A percentile compares a stretch with the other conserved stretches of the same genome.
phyloP scores from a whole-genome alignment of 495 filamentous ascomycete species.

The Saxispiralis lemnorum region DNA sequence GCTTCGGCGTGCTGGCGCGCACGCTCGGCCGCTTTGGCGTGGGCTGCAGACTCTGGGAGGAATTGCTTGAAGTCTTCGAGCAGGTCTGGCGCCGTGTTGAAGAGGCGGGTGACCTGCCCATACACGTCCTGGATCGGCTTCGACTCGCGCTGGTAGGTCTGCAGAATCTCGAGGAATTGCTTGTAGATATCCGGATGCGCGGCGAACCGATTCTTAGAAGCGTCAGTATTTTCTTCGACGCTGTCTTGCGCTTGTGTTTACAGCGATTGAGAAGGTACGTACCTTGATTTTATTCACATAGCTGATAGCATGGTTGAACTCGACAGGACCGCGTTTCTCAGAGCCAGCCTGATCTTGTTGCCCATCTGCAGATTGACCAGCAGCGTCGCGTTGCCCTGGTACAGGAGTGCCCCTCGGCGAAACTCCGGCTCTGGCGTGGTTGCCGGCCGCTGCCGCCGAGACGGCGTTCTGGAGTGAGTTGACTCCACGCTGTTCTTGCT shows the following conservation, averaged over 20 bases:
- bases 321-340: conserved; percentile 83
- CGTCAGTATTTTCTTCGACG: conserved; percentile 6
- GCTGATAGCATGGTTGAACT: conserved; percentile 98
- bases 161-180: conserved; percentile 93
- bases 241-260: neutral
- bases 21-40: conserved; percentile 56
- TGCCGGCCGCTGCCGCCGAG: conserved; percentile 36
- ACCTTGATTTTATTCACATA: conserved; percentile 99
- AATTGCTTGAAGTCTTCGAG: conserved; percentile 99
- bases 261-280: conserved; percentile 14
- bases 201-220: conserved; percentile 66
- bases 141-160: conserved; percentile 95
- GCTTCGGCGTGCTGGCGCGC: conserved; percentile 51
- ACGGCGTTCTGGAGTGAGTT: conserved; percentile 64
- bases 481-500: conserved; percentile 67
- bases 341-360: conserved; percentile 41
- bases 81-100: conserved; percentile 86
- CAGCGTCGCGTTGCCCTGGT: conserved; percentile 20
- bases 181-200: conserved; percentile 97
- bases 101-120: conserved; percentile 86
- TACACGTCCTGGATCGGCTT: conserved; percentile 99
- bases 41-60: conserved; percentile 86
- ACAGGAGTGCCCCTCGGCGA: conserved; percentile 30
- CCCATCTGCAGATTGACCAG: conserved; percentile 18
- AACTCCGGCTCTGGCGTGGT: conserved; percentile 26